Base-by-base conservation (phyloP, 371 early-diverging fungal genomes). In the Mucor lusitanicus region DNA sequence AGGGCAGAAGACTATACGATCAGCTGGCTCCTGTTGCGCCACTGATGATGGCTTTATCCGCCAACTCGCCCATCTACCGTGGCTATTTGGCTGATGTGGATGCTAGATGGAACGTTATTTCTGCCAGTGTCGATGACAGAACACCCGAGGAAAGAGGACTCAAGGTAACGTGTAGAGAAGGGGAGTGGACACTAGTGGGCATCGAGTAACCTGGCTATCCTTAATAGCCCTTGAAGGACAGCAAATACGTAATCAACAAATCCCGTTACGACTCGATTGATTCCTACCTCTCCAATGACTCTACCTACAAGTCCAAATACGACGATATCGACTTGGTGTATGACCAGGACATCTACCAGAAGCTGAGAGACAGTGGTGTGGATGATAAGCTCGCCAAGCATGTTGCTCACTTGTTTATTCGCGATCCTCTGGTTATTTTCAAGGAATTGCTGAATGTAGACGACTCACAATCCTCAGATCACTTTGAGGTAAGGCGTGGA, bases 91-190 rank as follows among this genome's bases (percentile, higher is more conserved):
- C 97, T 21, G 97, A 99, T 74, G 97, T 96, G 1, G 99, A 99
- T 73, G 95, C 97, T 76, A 82, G 99, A 68, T 99, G 99, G 99
- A 93, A 98, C 71, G 95, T 99, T 28, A 95, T 99, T 75, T 87
- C 96, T 33, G 90, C 88, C 6, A 88, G 92, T 55, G 99, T 99
- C 9, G 99, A 99, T 79, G 98, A 98, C 78, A 86, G 99, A 64
- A 98, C 96, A 27, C 84, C 84, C 8, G 92, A 94, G 67, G 99
- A 99, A 86, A 92, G 98, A 54, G 97, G 97, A 5, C 53, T 89
- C 19, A 83, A 91, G 82, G 91, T 92, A 78, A 64, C 50, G 19
- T 30, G 15, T 37, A 30, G 30, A 0, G 17, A 46, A 30, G 6
- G 21, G 12, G 6, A 7, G 25, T 60, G 28, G n/a, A 21, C 19